Evolutionary conservation across 1,139 yeast genomes (phyloP).

Genomic region (Magnusiomyces suaveolens): DNA sequence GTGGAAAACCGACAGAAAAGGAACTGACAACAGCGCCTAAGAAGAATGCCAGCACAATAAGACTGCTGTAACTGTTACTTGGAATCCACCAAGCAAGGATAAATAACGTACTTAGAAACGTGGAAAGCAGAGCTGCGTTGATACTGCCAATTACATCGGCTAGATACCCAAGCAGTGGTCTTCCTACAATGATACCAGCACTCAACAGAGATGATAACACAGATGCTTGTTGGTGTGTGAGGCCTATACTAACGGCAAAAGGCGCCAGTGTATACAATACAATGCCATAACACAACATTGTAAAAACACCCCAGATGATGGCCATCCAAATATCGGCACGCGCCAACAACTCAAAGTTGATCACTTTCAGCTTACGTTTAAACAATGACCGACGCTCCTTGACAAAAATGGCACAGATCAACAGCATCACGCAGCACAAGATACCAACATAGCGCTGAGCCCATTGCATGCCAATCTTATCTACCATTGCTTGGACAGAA

Average conservation of each 20-base stretch:
- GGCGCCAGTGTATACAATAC: slow-evolving; percentile 53
- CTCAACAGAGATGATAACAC: slow-evolving; percentile 52
- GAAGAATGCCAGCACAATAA: slow-evolving; percentile 39
- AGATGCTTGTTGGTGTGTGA: slow-evolving; percentile 48
- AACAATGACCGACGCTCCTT: slow-evolving; percentile 17
- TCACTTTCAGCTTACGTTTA: slow-evolving; percentile 23
- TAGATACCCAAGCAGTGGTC: slow-evolving; percentile 51
- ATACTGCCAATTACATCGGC: slow-evolving; percentile 54
- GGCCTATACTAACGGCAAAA: slow-evolving; percentile 52
- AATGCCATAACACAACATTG: slow-evolving; percentile 49
- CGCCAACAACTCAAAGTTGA: slow-evolving; percentile 21
- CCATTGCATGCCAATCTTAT: slow-evolving; percentile 53
- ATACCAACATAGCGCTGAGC: slow-evolving; percentile 53
- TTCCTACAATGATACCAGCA: slow-evolving; percentile 55
- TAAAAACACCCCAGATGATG: slow-evolving; percentile 48
- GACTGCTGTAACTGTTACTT: slow-evolving; percentile 44
- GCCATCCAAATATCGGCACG: slow-evolving; percentile 34
- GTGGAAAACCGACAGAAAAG: slow-evolving; percentile 31
- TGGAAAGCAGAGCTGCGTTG: slow-evolving; percentile 38
- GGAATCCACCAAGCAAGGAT: slow-evolving; percentile 56
- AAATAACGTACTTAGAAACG: slow-evolving; percentile 26
- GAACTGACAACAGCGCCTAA: slow-evolving; percentile 47
- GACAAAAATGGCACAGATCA: slow-evolving; percentile 37
- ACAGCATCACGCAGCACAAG: slow-evolving; percentile 32
- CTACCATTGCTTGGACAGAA: slow-evolving; percentile 34